Base-by-base conservation (phyloP, 2,329 filamentous ascomycete genomes). In the Aureobasidium sp. region DNA sequence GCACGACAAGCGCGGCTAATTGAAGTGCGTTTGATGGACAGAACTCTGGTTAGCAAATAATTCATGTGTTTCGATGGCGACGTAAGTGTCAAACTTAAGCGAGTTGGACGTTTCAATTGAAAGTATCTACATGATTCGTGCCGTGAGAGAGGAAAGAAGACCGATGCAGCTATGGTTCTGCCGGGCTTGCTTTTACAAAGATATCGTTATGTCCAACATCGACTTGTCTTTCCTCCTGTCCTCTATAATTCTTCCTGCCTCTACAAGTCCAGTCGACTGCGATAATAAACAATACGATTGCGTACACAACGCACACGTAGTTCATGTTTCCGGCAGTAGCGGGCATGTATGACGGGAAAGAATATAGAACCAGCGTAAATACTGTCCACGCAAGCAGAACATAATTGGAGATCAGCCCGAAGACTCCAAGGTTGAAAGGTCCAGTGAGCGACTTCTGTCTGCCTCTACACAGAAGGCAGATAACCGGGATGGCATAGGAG, bases 371-470 rank as follows among this genome's bases (percentile, higher is more conserved):
- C 53, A 82, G 71, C 0, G 80, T 80, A 65, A 82, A 80, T 32
- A 75, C 41, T 0, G 78, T 81, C 79, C 79, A 82, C 15, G 67
- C 46, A 15, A 81, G 69, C 0, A 79, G 71, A 7, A 81, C 71
- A 20, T 74, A 68, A 64, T 81, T 81, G 15, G 75, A 69, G 48
- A 76, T 67, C 26, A 76, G 63, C 1, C 79, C 79, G 46, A 78
- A 44, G 5, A 70, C 71, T 1, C 78, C 79, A 29, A 81, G 69
- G 74, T 77, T 80, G 71, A 81, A 82, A 0, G 79, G 78, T 0
- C 79, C 79, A 63, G 75, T 75, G 1, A 65, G 63, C 67, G 81
- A 76, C 59, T 73, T 77, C 41, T 77, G 67, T 53, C 79, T 76
- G 26, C 79, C 79, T 27, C 71, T 71, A 55, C 77, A 66, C 32